phyloP scores from a whole-genome alignment of 2,329 filamentous ascomycete species.

The Sodiomyces alkalinus region DNA sequence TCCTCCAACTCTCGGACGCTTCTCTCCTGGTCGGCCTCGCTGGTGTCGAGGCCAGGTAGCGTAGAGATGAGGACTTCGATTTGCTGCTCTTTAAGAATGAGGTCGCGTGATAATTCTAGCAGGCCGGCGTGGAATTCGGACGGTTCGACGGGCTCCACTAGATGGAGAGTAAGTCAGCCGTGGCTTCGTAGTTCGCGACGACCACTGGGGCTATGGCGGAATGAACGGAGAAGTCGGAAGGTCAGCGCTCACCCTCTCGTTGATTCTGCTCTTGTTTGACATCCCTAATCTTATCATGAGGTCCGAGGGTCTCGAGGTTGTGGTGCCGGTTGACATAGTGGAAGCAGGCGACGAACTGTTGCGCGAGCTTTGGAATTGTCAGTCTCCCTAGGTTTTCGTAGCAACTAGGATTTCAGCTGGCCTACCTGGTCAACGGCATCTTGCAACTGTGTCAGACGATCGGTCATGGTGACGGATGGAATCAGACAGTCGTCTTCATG shows the following conservation, averaged over 20 bases:
- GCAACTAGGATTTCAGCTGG: background rate
- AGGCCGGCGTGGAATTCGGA: slow-evolving; percentile 54
- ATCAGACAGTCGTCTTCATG: too few species aligned
- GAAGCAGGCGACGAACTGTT: slow-evolving; percentile 52
- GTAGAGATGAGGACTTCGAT: slow-evolving; percentile 63
- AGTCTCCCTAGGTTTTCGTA: background rate
- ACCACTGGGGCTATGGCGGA: background rate
- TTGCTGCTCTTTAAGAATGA: slow-evolving; percentile 69
- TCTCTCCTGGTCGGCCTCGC: slow-evolving; percentile 59
- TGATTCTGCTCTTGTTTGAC: slow-evolving; percentile 37
- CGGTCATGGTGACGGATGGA: slow-evolving; percentile 37
- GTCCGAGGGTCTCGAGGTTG: slow-evolving; percentile 43
- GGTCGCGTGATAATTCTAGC: slow-evolving; percentile 58
- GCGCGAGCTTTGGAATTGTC: slow-evolving; percentile 36
- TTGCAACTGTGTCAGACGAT: slow-evolving; percentile 70
- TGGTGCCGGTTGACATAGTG: slow-evolving; percentile 55
- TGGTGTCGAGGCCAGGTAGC: slow-evolving; percentile 64
- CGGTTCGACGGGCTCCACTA: slow-evolving; percentile 45
- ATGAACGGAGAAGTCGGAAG: background rate
- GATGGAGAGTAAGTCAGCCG: background rate
- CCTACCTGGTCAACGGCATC: slow-evolving; percentile 69
- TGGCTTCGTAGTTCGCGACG: too few species aligned
- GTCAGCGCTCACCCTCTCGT: slow-evolving; percentile 27
- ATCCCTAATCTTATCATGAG: slow-evolving; percentile 43
- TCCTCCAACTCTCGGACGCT: slow-evolving; percentile 50